Percentiles rank a stretch among this genome's conserved stretches.
phyloP scores from a whole-genome alignment of 495 filamentous ascomycete species.

The Xeromyces bisporus region DNA sequence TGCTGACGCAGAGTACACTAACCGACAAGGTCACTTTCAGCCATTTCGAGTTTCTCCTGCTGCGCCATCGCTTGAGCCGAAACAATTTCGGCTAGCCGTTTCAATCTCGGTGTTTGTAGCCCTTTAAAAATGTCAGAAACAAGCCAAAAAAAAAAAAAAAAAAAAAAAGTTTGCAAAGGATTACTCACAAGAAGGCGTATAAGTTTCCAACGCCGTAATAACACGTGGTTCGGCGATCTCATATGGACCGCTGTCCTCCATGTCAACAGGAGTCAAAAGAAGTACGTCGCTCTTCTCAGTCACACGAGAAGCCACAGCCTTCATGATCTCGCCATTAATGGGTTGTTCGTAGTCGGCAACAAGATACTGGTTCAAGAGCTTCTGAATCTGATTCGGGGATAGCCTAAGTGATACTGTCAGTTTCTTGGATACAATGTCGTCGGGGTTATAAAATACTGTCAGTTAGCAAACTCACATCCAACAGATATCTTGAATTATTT shows the following conservation, averaged over 20 bases:
- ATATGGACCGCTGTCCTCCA: conserved; percentile 99
- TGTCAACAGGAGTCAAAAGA: conserved; percentile 81
- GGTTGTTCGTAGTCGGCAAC: conserved; percentile 99
- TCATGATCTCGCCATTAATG: conserved; percentile 99
- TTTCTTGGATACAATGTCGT: too few relatives aligned
- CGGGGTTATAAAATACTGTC: too few relatives aligned
- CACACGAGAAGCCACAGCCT: conserved; percentile 90
- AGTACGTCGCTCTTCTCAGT: conserved; percentile 98
- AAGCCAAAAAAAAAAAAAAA: too few relatives aligned
- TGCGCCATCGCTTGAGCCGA: conserved; percentile 88
- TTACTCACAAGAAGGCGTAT: conserved; percentile 79
- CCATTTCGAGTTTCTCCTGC: conserved; percentile 64
- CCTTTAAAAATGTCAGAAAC: conserved; percentile 27
- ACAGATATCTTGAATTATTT: conserved; percentile 99
- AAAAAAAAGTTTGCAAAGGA: background rate
- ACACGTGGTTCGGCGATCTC: conserved; percentile 94
- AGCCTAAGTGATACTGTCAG: conserved; percentile 38
- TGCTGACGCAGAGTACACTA: too few relatives aligned
- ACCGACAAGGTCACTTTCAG: conserved; percentile 18
- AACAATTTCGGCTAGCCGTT: conserved; percentile 92
- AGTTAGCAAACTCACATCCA: conserved; percentile 99
- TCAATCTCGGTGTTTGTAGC: conserved; percentile 90
- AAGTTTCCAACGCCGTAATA: conserved; percentile 94
- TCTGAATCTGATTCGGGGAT: conserved; percentile 97
- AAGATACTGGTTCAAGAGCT: conserved; percentile 95